A percentile compares a stretch with the other conserved stretches of the same genome.
Evolutionary conservation across 2,329 filamentous ascomycete species (phyloP).

Genomic region (Ascochyta lentis): DNA sequence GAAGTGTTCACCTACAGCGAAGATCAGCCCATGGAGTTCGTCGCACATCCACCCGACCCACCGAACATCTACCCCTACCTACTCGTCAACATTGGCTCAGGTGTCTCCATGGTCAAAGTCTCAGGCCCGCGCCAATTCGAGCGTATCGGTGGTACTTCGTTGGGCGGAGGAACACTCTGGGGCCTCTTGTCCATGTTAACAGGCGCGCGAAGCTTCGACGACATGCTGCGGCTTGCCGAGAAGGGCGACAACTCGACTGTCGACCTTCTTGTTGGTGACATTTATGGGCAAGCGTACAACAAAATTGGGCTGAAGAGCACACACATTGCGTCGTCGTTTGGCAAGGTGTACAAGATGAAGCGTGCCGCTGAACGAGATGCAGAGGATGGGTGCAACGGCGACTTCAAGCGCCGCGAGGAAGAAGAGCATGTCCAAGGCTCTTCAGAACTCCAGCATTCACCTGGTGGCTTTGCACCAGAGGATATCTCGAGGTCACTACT

Average conservation of each 20-base stretch:
- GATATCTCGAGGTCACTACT: conserved; percentile 91
- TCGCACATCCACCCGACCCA: conserved; percentile 71
- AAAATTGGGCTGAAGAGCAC: conserved; percentile 97
- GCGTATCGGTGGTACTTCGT: conserved; percentile 91
- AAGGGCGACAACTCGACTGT: conserved; percentile 90
- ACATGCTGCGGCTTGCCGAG: conserved; percentile 93
- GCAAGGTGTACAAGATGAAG: conserved; percentile 95
- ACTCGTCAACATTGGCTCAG: conserved; percentile 96
- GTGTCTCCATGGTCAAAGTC: conserved; percentile 96
- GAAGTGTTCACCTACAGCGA: conserved; percentile 97
- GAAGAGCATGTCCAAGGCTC: conserved; percentile 43
- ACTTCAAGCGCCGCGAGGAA: conserved; percentile 49
- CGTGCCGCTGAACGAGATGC: conserved; percentile 79
- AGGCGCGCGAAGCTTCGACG: conserved; percentile 93
- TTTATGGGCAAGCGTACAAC: conserved; percentile 93
- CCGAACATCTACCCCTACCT: conserved; percentile 86
- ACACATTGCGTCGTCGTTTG: conserved; percentile 94
- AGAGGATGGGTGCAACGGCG: conserved; percentile 69
- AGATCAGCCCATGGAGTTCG: conserved; percentile 84
- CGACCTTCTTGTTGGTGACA: conserved; percentile 96
- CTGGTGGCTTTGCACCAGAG: conserved; percentile 70
- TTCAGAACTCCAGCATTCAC: conserved; percentile 42
- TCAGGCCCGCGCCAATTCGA: conserved; percentile 85
- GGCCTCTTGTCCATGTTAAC: conserved; percentile 90
- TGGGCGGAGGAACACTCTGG: conserved; percentile 98